A percentile compares a stretch with the other conserved stretches of the same genome.
Conservation (phyloP, 257 asterid species). For the Cordia subcordata region DNA sequence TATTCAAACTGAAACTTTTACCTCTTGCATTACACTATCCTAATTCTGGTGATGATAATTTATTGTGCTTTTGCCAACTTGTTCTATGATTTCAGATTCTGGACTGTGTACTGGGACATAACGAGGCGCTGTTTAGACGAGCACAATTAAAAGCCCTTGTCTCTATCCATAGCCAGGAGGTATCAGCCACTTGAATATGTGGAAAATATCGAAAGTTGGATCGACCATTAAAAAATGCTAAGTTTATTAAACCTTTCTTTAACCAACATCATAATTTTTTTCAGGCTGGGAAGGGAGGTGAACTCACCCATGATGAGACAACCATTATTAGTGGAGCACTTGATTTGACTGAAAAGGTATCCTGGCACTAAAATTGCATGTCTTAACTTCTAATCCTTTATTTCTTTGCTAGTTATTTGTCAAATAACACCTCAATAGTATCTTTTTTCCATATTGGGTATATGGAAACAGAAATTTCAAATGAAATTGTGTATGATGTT, state of each 20-base stretch:
- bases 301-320: slow-evolving; percentile 96
- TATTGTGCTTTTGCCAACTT: neutral
- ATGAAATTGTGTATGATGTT: too few species aligned
- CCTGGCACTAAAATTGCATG: neutral
- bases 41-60: too few species aligned
- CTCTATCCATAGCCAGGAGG: slow-evolving; percentile 95
- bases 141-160: slow-evolving; percentile 98
- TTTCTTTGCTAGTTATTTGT: neutral
- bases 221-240: neutral
- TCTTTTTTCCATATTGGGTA: neutral
- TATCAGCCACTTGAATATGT: slow-evolving; percentile 14
- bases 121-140: slow-evolving; percentile 91
- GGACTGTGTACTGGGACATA: slow-evolving; percentile 87
- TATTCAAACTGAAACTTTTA: too few species aligned
- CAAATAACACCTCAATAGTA: neutral
- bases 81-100: slow-evolving; percentile 46
- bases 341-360: slow-evolving; percentile 95
- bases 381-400: too few species aligned
- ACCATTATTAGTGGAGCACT: slow-evolving; percentile 96
- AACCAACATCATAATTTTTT: slow-evolving; percentile 10
- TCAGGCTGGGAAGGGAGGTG: slow-evolving; percentile 99
- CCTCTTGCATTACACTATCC: too few species aligned
- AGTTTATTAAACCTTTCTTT: slow-evolving; percentile 13
- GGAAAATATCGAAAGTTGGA: neutral
- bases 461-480: too few species aligned